Base-by-base conservation (phyloP, 768 basidiomycete species). In the Pulveroboletus sp. region DNA sequence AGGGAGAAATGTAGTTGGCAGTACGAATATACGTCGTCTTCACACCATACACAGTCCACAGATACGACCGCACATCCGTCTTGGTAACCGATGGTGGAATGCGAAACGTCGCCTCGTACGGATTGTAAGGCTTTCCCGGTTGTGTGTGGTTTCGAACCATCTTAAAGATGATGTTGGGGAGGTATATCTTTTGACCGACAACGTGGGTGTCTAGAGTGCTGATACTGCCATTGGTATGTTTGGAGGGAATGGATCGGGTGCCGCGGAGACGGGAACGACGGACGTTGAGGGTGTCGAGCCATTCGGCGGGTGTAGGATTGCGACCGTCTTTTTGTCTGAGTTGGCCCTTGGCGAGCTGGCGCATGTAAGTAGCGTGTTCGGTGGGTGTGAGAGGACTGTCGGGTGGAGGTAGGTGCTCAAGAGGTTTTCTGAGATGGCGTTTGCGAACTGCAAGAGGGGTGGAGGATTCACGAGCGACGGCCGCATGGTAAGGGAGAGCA, bases 71-170 rank as follows among this genome's bases (percentile, higher is more conserved):
- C 33, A 97, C 73, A 71, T 97, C 93, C 49, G 86, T 89, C 71
- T 97, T 97, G 38, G 93, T 96, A 69, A 94, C 76, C 38, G 82
- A 86, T 54, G 82, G 80, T n/a, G 92, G 87, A 36, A 95, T 77
- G 48, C 91, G 89, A 74, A 97, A 95, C 3, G 93, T 97, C 8
- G 93, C 93, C 67, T 93, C 86, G 73, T 86, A 93, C 1, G 93
- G 93, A 54, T 97, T 94, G 75, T 97, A 97, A 1, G 91, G 76
- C 57, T 87, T 73, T 0, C 86, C 89, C 3, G 71, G 68, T 0
- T 78, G 82, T 0, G 91, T 93, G 57, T 85, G 71, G 66, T 97
- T 97, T 21, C 89, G 82, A 39, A 94, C 82, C 49, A 97, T 76
- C 49, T 80, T 78, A 69, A 95, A 85, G 53, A 88, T 68, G 64